phyloP scores from a whole-genome alignment of 2,329 filamentous ascomycete species.

The Ophiocordyceps camponoti-saundersi region DNA sequence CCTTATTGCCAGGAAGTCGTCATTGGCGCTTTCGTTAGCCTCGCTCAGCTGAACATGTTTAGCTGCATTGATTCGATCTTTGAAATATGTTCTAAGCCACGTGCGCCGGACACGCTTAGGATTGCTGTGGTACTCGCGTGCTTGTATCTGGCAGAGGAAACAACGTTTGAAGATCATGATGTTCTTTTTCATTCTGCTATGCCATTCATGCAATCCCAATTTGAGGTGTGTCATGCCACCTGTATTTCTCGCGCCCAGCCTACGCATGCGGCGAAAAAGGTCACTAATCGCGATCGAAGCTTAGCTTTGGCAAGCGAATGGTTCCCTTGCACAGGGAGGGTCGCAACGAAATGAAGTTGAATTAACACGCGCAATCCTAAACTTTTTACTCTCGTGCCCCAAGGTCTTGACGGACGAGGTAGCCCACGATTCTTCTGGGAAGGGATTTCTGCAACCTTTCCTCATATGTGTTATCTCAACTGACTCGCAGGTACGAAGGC shows the following conservation, averaged over 20 bases:
- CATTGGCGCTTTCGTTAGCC: conserved; percentile 48
- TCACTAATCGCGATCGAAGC: background rate
- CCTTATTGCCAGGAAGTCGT: conserved; percentile 46
- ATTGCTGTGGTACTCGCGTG: conserved; percentile 45
- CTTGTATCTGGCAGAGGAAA: conserved; percentile 40
- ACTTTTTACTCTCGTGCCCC: conserved; percentile 37
- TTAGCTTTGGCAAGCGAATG: background rate
- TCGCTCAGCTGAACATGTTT: conserved; percentile 44
- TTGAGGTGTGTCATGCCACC: conserved; percentile 37
- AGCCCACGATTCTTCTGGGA: conserved; percentile 7
- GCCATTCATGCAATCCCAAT: conserved; percentile 36
- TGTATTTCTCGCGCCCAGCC: no score
- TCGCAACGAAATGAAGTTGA: background rate
- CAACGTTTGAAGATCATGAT: conserved; percentile 29
- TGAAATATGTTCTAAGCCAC: conserved; percentile 37
- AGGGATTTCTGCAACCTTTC: conserved; percentile 29
- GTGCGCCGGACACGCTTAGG: conserved; percentile 41
- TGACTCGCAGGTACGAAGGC: conserved; percentile 28
- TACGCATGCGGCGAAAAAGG: background rate
- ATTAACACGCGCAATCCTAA: conserved; percentile 13
- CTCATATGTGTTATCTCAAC: conserved; percentile 36
- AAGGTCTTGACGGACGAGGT: conserved; percentile 14
- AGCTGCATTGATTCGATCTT: conserved; percentile 38
- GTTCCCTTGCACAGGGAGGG: background rate
- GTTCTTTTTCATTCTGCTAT: conserved; percentile 38